These are phyloP conservation scores for Penicillium palitans DNA, from an alignment of 2,329 filamentous ascomycete species.

Conservation along the genomic window DNA sequence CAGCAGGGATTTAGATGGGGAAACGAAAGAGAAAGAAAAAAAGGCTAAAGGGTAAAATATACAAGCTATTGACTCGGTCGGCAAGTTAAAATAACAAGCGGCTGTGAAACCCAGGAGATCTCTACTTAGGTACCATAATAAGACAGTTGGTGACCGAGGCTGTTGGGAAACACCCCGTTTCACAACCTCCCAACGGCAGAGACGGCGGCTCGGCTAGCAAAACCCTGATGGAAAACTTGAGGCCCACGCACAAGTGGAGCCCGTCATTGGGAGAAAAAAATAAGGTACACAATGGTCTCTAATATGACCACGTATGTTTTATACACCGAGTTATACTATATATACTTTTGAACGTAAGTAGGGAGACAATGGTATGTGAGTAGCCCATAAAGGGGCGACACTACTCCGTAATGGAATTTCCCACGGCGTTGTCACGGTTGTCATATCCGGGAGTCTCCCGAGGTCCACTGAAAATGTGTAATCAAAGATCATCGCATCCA, in stretches of 20 bases:
- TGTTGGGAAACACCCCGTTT: conserved; percentile 12
- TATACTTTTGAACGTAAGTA: neutral
- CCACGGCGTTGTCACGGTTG: neutral
- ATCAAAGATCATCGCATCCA: conserved; percentile 4
- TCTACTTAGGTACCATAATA: neutral
- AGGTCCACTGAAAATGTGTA: neutral
- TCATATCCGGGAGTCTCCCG: conserved; percentile 2
- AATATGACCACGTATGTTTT: neutral
- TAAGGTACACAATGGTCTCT: conserved; percentile 1
- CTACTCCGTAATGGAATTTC: neutral
- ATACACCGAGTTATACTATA: neutral
- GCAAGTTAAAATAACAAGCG: conserved; percentile 12
- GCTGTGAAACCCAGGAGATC: conserved; percentile 18
- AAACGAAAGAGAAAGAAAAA: neutral
- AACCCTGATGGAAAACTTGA: conserved; percentile 12
- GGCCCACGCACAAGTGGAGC: conserved; percentile 15
- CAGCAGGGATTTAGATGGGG: neutral
- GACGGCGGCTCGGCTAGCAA: conserved; percentile 26
- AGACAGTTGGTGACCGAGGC: neutral
- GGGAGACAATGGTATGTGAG: neutral
- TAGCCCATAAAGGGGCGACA: neutral
- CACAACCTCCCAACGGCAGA: conserved; percentile 19
- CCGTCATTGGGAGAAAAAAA: neutral
- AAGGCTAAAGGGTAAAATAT: neutral
- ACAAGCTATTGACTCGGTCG: conserved; percentile 3